Evolutionary conservation across 2,329 filamentous ascomycete genomes (phyloP).

Genomic region (Moelleriella libera): DNA sequence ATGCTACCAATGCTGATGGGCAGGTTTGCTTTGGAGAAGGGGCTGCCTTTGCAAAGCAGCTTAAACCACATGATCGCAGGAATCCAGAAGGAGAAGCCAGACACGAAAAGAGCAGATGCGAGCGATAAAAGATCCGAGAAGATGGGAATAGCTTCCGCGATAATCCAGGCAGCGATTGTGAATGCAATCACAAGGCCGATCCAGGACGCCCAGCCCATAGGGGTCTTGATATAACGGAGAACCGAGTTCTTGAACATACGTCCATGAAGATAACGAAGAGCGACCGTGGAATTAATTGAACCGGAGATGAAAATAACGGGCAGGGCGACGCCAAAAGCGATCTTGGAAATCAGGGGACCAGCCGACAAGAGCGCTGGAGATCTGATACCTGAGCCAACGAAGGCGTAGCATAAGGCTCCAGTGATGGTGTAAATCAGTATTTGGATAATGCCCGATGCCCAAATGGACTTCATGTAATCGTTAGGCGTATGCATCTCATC

Average conservation of each 20-base stretch:
- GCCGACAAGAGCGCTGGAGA: constrained; percentile 52
- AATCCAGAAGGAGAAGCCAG: constrained; percentile 11
- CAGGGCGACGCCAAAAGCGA: constrained; percentile 50
- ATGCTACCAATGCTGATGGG: constrained; percentile 11
- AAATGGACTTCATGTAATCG: constrained; percentile 32
- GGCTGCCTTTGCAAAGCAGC: constrained; percentile 8
- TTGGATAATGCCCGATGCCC: constrained; percentile 40
- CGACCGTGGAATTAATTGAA: constrained; percentile 40
- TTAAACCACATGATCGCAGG: constrained; percentile 11
- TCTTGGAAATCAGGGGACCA: constrained; percentile 37
- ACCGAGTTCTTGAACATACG: constrained; percentile 20
- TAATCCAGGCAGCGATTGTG: constrained; percentile 51
- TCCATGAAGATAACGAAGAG: constrained; percentile 22
- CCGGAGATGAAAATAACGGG: constrained; percentile 57
- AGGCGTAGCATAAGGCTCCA: constrained; percentile 50
- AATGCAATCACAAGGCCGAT: constrained; percentile 36
- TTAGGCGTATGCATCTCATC: constrained; percentile 27
- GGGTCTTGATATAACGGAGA: constrained; percentile 22
- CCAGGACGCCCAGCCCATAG: constrained; percentile 34
- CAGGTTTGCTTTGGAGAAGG: constrained; percentile 12
- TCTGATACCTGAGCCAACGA: constrained; percentile 41
- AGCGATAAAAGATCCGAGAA: constrained; percentile 49
- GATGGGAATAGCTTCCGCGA: constrained; percentile 56
- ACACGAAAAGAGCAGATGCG: constrained; percentile 30
- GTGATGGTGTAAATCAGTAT: constrained; percentile 47